Conservation (phyloP, 2,329 filamentous ascomycete species). For the Elsinoe fawcettii region DNA sequence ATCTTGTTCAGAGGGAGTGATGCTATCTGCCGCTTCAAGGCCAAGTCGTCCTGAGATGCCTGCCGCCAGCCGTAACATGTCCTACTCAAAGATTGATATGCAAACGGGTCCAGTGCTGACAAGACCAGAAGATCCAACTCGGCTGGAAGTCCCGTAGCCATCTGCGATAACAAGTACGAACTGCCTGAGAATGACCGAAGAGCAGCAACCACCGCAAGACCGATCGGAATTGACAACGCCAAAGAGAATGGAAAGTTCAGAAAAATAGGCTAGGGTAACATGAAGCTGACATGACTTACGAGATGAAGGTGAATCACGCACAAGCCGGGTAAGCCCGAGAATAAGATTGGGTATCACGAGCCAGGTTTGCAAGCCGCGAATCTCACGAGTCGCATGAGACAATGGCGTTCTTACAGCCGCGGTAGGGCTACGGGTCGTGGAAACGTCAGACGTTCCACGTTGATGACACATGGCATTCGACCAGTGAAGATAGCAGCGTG, state of each 20-base stretch:
- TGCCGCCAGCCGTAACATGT: neutral
- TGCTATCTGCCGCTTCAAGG: neutral
- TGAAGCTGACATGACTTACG: neutral
- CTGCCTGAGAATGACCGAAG: too few relatives aligned
- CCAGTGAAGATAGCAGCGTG: neutral
- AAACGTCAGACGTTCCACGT: neutral
- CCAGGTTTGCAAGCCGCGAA: neutral
- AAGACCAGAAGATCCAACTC: neutral
- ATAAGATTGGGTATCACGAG: slow-evolving; percentile 3
- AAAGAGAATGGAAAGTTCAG: too few relatives aligned
- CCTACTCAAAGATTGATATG: neutral
- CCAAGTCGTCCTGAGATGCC: neutral
- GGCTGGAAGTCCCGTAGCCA: neutral
- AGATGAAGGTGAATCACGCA: neutral
- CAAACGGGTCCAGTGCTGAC: neutral
- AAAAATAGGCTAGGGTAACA: neutral
- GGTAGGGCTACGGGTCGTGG: neutral
- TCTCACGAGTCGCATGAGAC: neutral
- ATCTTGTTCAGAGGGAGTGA: neutral
- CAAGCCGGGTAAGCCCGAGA: slow-evolving; percentile 5
- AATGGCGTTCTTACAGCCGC: slow-evolving; percentile 1
- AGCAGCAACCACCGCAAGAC: too few relatives aligned
- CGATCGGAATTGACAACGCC: too few relatives aligned
- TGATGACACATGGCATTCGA: neutral
- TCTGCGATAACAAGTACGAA: too few relatives aligned